Percentiles rank a stretch among this genome's conserved stretches.
phyloP scores from a whole-genome alignment of 768 basidiomycete genomes.

The Clitopilus hobsonii region DNA sequence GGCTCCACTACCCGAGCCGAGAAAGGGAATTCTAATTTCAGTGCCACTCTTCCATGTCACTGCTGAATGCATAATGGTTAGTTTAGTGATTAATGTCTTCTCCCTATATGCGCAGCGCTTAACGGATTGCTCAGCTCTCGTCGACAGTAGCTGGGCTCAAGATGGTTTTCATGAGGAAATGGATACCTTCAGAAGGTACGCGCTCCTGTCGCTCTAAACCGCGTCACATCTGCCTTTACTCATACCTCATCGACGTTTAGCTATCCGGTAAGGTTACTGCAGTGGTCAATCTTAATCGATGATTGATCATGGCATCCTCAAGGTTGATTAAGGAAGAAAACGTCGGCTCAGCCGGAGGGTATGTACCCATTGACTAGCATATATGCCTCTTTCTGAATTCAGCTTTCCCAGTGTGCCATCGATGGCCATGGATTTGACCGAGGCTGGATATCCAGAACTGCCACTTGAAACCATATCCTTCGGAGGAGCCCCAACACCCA shows the following conservation, averaged over 20 bases:
- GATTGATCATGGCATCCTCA: background rate
- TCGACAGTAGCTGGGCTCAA: background rate
- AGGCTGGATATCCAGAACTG: background rate
- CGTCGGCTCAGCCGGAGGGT: background rate
- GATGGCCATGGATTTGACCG: background rate
- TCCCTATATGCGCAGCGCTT: background rate
- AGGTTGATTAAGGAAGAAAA: background rate
- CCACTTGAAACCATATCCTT: background rate
- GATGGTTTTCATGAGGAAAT: background rate
- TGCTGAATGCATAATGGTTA: constrained; percentile 15
- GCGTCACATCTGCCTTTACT: background rate
- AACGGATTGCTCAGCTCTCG: background rate
- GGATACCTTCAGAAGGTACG: background rate
- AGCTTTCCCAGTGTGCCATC: background rate
- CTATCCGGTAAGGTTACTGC: background rate
- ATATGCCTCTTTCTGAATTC: background rate
- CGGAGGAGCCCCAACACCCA: background rate
- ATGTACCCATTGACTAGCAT: background rate
- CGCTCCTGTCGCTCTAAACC: background rate
- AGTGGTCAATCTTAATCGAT: background rate
- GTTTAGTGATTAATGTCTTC: constrained; percentile 14
- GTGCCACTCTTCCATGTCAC: constrained; percentile 56
- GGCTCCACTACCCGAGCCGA: constrained; percentile 25
- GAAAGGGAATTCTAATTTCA: constrained; percentile 31
- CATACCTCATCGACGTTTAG: background rate